Evolutionary conservation across 192 early-diverging fungal genomes (phyloP).

Genomic region (Gryganskiella cystojenkinii): DNA sequence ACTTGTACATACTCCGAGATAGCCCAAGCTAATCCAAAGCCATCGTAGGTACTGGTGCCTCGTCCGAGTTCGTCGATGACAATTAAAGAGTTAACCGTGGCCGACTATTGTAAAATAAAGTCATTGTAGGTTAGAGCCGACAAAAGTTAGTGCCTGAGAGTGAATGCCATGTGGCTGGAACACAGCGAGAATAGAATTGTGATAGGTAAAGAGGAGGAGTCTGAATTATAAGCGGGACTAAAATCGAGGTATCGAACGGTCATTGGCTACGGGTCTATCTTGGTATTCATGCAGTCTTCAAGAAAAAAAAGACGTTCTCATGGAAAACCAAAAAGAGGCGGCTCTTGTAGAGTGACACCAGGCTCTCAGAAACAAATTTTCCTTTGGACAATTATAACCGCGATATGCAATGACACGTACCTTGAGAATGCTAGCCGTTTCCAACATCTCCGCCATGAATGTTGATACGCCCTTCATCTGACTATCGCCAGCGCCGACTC

Average conservation of each 20-base stretch:
- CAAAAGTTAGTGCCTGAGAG: too few species aligned
- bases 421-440: conserved; percentile 91
- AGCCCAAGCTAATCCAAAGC: conserved; percentile 97
- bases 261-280: too few species aligned
- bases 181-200: too few species aligned
- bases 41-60: conserved; percentile 98
- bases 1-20: conserved; percentile 88
- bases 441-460: conserved; percentile 97
- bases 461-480: conserved; percentile 95
- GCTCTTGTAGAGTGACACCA: not conserved
- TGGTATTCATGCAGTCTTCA: too few species aligned
- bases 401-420: conserved; percentile 33
- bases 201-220: not conserved
- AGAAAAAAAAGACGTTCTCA: not conserved
- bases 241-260: not conserved
- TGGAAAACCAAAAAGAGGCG: not conserved
- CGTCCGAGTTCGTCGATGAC: conserved; percentile 97
- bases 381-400: too few species aligned
- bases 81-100: conserved; percentile 85
- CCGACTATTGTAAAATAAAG: conserved; percentile 60
- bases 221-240: not conserved
- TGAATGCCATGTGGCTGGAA: too few species aligned
- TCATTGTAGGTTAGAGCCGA: not conserved
- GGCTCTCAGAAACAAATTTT: not conserved
- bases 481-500: conserved; percentile 95